These are phyloP conservation scores for Tillandsia leiboldiana DNA, from an alignment of 176 grass and related monocot species.

Conservation along the genomic window DNA sequence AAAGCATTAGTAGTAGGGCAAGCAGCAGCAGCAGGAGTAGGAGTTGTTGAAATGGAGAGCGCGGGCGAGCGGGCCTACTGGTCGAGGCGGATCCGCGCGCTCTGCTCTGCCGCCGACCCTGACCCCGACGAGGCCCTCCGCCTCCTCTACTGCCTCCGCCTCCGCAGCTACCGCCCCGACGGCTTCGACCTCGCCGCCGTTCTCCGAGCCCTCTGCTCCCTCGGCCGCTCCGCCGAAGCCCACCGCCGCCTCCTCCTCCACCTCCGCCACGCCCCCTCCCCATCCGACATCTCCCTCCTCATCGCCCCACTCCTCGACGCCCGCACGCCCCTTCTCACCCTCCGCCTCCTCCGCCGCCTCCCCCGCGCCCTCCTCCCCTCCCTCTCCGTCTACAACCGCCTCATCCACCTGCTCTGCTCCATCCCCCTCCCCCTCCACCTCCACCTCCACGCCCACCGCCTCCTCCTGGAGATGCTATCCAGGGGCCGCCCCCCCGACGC, in stretches of 20 bases:
- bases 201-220: too few species aligned
- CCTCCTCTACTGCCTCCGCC: too few species aligned
- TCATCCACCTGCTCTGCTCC: constrained; percentile 43
- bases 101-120: constrained; percentile 14
- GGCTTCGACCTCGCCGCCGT: too few species aligned
- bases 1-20: too few species aligned
- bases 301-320: constrained; percentile 40
- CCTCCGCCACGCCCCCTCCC: constrained; percentile 22
- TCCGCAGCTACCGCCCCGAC: too few species aligned
- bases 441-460: constrained; percentile 37
- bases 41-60: background rate
- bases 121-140: too few species aligned
- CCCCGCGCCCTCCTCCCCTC: constrained; percentile 24
- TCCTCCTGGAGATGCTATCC: constrained; percentile 36
- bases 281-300: constrained; percentile 14
- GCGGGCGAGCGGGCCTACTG: constrained; percentile 14
- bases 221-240: constrained; percentile 36
- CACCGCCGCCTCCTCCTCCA: constrained; percentile 57
- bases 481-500: constrained; percentile 27
- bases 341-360: constrained; percentile 42
- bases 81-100: constrained; percentile 19
- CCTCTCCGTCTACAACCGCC: constrained; percentile 54
- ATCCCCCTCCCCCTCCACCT: background rate
- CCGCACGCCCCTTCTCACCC: constrained; percentile 43
- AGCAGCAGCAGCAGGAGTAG: constrained; percentile 9